Conservation (phyloP, 371 early-diverging fungal genomes). For the Vairimorpha necatrix region DNA sequence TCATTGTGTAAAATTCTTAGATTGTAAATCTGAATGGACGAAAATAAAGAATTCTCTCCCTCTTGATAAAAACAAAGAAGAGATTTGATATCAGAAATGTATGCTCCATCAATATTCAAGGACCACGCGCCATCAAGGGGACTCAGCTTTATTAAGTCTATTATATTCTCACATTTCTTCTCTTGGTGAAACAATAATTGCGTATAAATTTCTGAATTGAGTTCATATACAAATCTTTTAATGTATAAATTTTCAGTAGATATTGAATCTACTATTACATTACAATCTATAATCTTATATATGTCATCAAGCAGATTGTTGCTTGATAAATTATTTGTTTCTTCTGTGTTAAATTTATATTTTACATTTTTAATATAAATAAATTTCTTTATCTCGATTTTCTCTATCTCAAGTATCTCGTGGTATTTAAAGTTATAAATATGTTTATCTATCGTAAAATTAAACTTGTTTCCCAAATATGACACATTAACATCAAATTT, state of each 20-base stretch:
- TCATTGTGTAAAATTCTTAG: not conserved
- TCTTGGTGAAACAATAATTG: not conserved
- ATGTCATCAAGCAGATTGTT: not conserved
- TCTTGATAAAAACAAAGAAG: not conserved
- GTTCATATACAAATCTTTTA: not conserved
- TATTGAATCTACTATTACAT: not conserved
- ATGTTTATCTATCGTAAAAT: not conserved
- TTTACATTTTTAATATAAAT: not conserved
- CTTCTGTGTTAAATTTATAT: not conserved
- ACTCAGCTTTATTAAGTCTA: not conserved
- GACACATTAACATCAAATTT: not conserved
- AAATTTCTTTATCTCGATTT: not conserved
- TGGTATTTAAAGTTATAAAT: not conserved
- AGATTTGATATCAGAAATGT: not conserved
- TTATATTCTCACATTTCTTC: not conserved
- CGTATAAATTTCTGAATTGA: not conserved
- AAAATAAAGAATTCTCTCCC: not conserved
- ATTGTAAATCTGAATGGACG: not conserved
- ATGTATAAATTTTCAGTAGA: not conserved
- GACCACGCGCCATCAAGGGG: not conserved
- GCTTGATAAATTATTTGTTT: not conserved
- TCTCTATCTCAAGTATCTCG: not conserved
- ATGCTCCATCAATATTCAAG: not conserved
- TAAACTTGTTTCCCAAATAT: not conserved
- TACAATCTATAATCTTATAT: not conserved